Evolutionary conservation across 176 grass and related monocot species (phyloP).

Genomic region (Triticum turgidum): DNA sequence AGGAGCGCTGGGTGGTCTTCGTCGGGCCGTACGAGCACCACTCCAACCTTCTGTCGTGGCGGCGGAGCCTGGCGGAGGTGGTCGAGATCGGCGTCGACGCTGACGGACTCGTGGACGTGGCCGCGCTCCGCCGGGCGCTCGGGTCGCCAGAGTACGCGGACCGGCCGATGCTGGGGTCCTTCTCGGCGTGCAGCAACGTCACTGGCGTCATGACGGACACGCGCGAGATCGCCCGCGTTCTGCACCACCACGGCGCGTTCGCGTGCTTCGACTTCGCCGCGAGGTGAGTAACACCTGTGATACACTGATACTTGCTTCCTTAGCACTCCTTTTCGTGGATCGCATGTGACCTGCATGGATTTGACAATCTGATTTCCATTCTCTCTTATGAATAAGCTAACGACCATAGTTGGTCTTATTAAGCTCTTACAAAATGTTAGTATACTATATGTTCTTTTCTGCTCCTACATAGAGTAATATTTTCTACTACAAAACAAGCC

Average conservation of each 20-base stretch:
- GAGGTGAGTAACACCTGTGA: constrained; percentile 28
- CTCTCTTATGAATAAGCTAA: not conserved
- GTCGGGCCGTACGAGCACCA: constrained; percentile 84
- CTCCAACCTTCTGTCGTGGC: constrained; percentile 87
- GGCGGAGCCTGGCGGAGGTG: constrained; percentile 66
- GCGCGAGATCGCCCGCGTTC: constrained; percentile 43
- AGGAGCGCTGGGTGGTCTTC: constrained; percentile 84
- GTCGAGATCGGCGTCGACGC: constrained; percentile 61
- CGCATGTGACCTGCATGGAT: not conserved
- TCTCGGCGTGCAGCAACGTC: constrained; percentile 93
- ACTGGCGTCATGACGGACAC: constrained; percentile 68
- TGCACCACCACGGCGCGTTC: constrained; percentile 74
- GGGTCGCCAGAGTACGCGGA: constrained; percentile 9
- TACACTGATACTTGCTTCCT: not conserved
- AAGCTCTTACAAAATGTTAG: not conserved
- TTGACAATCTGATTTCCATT: not conserved
- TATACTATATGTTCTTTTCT: not conserved
- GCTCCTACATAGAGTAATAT: not conserved
- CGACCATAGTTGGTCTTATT: not conserved
- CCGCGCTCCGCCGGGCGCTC: constrained; percentile 38
- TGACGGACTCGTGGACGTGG: constrained; percentile 50
- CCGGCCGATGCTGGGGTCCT: constrained; percentile 75
- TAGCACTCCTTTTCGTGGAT: not conserved
- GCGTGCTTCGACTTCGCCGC: constrained; percentile 91
- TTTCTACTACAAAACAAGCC: too few relatives aligned